Evolutionary conservation across 345 rosid species (phyloP).

Genomic region (Moricandia moricandioides): DNA sequence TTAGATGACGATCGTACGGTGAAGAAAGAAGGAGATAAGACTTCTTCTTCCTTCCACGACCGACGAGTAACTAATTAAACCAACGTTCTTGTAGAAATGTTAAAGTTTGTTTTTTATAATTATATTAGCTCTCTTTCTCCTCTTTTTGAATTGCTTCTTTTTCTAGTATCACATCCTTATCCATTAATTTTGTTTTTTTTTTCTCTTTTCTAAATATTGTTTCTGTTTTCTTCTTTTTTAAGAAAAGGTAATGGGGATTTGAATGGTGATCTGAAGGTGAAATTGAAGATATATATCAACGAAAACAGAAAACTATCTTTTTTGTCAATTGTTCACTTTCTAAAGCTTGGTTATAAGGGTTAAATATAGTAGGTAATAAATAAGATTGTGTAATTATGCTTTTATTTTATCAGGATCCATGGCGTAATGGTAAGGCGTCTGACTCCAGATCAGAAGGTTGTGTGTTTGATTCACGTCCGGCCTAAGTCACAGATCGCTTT

Average conservation of each 20-base stretch:
- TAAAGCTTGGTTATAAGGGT: not conserved
- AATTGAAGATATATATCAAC: slow-evolving; percentile 12
- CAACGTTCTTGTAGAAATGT: slow-evolving; percentile 7
- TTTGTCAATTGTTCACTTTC: not conserved
- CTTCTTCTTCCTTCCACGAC: slow-evolving; percentile 28
- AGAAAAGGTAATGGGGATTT: slow-evolving; percentile 1
- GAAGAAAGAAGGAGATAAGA: slow-evolving; percentile 19
- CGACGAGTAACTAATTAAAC: slow-evolving; percentile 9
- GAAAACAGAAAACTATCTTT: not conserved
- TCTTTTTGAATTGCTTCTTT: slow-evolving; percentile 5
- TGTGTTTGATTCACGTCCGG: slow-evolving; percentile 96
- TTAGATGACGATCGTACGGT: slow-evolving; percentile 24
- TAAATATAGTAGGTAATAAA: not conserved
- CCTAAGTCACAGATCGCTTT: no score
- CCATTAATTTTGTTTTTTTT: not conserved
- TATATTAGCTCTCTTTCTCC: slow-evolving; percentile 8
- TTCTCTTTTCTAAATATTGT: slow-evolving; percentile 14
- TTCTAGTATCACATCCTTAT: not conserved
- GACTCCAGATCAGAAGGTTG: slow-evolving; percentile 99
- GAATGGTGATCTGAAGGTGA: not conserved
- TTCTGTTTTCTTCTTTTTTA: slow-evolving; percentile 17
- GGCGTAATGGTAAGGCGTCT: slow-evolving; percentile 99
- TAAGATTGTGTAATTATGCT: not conserved
- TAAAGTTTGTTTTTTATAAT: not conserved
- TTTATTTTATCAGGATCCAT: slow-evolving; percentile 53